Evolutionary conservation across 2,329 filamentous ascomycete species (phyloP).

Genomic region (Cytospora schulzeri): DNA sequence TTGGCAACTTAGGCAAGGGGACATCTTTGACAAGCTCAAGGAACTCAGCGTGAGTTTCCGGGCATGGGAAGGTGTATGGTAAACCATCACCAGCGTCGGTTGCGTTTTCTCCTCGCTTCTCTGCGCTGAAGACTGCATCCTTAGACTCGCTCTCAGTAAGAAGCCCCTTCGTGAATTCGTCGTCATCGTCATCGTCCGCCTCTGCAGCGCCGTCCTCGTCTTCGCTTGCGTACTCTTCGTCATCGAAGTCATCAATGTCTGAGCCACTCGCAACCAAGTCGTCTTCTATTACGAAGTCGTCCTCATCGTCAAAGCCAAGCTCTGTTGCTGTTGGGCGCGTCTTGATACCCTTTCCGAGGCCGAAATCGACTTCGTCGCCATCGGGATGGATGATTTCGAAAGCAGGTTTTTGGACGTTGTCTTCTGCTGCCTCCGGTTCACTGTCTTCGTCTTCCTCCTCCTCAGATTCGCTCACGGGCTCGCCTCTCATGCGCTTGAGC

Average conservation of each 20-base stretch:
- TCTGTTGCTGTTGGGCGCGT: constrained; percentile 59
- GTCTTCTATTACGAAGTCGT: constrained; percentile 89
- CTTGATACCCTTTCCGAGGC: constrained; percentile 61
- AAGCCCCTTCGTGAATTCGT: constrained; percentile 73
- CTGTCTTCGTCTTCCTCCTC: constrained; percentile 54
- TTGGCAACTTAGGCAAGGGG: constrained; percentile 67
- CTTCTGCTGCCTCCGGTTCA: constrained; percentile 42
- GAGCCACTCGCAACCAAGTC: constrained; percentile 84
- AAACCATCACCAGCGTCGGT: constrained; percentile 57
- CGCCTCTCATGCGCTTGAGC: constrained; percentile 83
- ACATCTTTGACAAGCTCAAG: constrained; percentile 66
- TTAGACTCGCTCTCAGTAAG: constrained; percentile 60
- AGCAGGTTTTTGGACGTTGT: constrained; percentile 39
- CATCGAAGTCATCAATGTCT: constrained; percentile 57
- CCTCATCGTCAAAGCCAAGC: constrained; percentile 85
- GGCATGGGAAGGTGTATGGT: constrained; percentile 85
- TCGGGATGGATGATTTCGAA: constrained; percentile 29
- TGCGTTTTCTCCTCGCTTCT: constrained; percentile 46
- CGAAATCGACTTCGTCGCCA: constrained; percentile 59
- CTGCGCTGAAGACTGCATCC: constrained; percentile 54
- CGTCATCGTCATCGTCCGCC: constrained; percentile 50
- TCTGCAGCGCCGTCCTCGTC: constrained; percentile 45
- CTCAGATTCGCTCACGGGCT: constrained; percentile 68
- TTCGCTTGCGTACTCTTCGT: constrained; percentile 54
- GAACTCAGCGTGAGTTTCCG: constrained; percentile 75